A percentile compares a stretch with the other conserved stretches of the same genome.
Evolutionary conservation across 768 basidiomycete species (phyloP).

Genomic region (Mycena albidolilacea): DNA sequence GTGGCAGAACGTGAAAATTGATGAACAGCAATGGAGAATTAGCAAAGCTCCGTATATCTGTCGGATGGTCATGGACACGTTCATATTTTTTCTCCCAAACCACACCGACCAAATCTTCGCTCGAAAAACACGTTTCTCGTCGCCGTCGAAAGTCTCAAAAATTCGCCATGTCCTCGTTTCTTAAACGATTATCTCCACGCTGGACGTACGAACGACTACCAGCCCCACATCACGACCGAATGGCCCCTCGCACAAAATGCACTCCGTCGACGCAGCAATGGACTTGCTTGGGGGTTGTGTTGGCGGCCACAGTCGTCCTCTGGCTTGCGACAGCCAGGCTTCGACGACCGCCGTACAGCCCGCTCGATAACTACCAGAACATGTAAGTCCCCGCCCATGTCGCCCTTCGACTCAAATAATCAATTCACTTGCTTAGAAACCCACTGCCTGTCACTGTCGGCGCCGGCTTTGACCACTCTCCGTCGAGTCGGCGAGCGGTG

Average conservation of each 20-base stretch:
- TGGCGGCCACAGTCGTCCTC: neutral
- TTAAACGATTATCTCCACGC: neutral
- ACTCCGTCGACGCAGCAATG: neutral
- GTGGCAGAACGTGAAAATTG: no score
- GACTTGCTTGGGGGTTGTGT: no score
- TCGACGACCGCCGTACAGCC: constrained; percentile 33
- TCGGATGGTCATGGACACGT: no score
- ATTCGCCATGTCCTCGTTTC: neutral
- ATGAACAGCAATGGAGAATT: no score
- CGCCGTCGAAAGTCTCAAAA: no score
- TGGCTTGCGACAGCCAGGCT: neutral
- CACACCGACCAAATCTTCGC: no score
- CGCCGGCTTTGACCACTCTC: neutral
- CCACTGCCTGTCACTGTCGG: constrained; percentile 36
- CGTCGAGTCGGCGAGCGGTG: constrained; percentile 40
- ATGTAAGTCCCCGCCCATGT: constrained; percentile 35
- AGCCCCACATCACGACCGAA: neutral
- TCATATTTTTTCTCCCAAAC: no score
- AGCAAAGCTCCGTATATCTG: no score
- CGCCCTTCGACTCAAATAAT: neutral
- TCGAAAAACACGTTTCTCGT: no score
- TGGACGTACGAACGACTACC: constrained; percentile 1
- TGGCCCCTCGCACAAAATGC: neutral
- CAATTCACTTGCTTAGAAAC: constrained; percentile 25
- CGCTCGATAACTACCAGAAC: constrained; percentile 45